Base-by-base conservation (phyloP, 352 stramenopile genomes). In the Phytophthora agathidicida region DNA sequence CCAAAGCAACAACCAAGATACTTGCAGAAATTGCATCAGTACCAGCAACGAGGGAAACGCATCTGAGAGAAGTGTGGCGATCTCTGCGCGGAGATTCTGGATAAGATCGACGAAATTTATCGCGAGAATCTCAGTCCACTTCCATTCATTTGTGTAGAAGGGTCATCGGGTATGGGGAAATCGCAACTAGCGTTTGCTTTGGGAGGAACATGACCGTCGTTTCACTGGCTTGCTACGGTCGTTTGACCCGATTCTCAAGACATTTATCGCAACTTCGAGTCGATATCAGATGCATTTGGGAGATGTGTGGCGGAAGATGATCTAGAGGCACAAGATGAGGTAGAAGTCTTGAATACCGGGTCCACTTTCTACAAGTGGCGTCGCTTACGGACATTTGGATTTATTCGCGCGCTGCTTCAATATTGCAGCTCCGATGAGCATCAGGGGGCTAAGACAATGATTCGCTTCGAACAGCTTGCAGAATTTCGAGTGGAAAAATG, bases 111-210 rank as follows among this genome's bases (percentile, higher is more conserved):
- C 14, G 17, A 35, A 14, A 6, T 38, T 17, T 55, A 55, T 26
- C 9, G 6, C 3, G 9, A 5, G 6, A n/a, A 13, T 5, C 9
- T 5, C 22, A 1, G 3, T 11, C 36, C 49, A 33, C 30, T 60
- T 10, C 51, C 50, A 14, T 60, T 60, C 16, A 28, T 60, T 30
- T 60, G 39, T n/a, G 50, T 60, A 14, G 5, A 36, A 30, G 51
- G 39, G 0, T 60, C 51, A 22, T 60, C 39, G 4, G 51, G 51
- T 1, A 37, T 60, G 20, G 50, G 38, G 16, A 60, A 45, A 31
- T 30, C 50, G 10, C 50, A 60, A 20, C n/a, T 60, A 2, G 30
- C 28, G 1, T 60, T 60, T 46, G 41, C 51, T 16, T 28, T 60
- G 16, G 39, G 11, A 8, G 41, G 31, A 3, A 9, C n/a, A 8